phyloP scores from a whole-genome alignment of 2,329 filamentous ascomycete genomes.

The Pyrenophora graminea region DNA sequence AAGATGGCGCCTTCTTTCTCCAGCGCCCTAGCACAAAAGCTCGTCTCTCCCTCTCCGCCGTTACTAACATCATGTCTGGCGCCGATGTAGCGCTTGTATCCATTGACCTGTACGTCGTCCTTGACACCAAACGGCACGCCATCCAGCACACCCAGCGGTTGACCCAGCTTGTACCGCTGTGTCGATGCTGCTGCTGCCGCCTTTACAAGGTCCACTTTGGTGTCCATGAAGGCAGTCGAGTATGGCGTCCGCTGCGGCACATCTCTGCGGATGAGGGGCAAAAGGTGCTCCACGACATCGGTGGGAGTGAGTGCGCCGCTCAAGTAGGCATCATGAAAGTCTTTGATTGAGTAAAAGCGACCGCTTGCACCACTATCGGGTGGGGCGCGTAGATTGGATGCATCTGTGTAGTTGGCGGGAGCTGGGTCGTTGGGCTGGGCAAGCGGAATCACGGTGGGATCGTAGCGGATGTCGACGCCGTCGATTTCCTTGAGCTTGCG shows the following conservation, averaged over 20 bases:
- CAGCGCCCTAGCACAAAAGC: slow-evolving; percentile 72
- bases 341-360: slow-evolving; percentile 62
- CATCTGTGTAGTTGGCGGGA: slow-evolving; percentile 26
- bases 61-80: slow-evolving; percentile 63
- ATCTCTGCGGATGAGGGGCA: slow-evolving; percentile 71
- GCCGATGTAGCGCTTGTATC: slow-evolving; percentile 70
- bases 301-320: slow-evolving; percentile 72
- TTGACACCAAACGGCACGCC: slow-evolving; percentile 84
- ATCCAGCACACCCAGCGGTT: slow-evolving; percentile 71
- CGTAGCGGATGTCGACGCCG: slow-evolving; percentile 58
- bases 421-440: slow-evolving; percentile 20
- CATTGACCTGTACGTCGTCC: slow-evolving; percentile 74
- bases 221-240: slow-evolving; percentile 73
- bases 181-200: slow-evolving; percentile 75
- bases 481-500: slow-evolving; percentile 60
- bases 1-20: slow-evolving; percentile 75
- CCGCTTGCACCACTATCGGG: slow-evolving; percentile 17
- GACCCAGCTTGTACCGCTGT: slow-evolving; percentile 69
- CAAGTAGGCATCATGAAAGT: slow-evolving; percentile 77
- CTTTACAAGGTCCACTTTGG: slow-evolving; percentile 64
- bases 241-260: slow-evolving; percentile 61
- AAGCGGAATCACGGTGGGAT: slow-evolving; percentile 61
- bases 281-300: slow-evolving; percentile 70
- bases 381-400: slow-evolving; percentile 28
- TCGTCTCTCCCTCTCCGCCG: slow-evolving; percentile 57